Evolutionary conservation across 768 basidiomycete genomes (phyloP).

Genomic region (Coprinopsis sp.): DNA sequence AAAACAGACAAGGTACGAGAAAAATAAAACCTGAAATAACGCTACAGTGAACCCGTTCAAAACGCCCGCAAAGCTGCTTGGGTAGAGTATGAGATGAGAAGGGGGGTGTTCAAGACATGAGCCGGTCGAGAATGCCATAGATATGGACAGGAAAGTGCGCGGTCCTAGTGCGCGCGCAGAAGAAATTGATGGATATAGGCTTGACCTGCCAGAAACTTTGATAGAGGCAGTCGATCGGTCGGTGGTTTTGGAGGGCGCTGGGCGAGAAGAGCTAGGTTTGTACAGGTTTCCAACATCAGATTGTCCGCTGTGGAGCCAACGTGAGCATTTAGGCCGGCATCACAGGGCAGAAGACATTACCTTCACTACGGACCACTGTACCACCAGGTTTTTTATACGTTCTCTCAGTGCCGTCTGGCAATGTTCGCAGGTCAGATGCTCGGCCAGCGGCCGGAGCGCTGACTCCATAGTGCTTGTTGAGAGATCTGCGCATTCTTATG

Average conservation of each 20-base stretch:
- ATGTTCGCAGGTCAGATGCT: conserved; percentile 65
- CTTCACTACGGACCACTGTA: conserved; percentile 80
- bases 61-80: too few species aligned
- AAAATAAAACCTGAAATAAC: too few species aligned
- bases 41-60: too few species aligned
- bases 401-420: conserved; percentile 60
- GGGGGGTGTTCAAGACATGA: too few species aligned
- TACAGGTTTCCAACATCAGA: conserved; percentile 30
- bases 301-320: conserved; percentile 42
- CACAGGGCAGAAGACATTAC: conserved; percentile 28
- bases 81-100: too few species aligned
- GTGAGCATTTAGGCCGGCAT: conserved; percentile 5
- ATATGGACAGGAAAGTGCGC: too few species aligned
- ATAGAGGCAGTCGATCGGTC: background rate
- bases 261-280: background rate
- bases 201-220: background rate
- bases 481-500: conserved; percentile 46
- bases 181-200: conserved; percentile 6
- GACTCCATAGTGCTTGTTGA: conserved; percentile 69
- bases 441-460: conserved; percentile 63
- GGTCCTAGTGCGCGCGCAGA: background rate
- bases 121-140: too few species aligned
- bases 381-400: conserved; percentile 60
- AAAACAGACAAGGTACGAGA: too few species aligned
- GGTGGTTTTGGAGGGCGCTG: background rate